phyloP scores from a whole-genome alignment of 306 rosid genomes.

The Cicer bijugum region DNA sequence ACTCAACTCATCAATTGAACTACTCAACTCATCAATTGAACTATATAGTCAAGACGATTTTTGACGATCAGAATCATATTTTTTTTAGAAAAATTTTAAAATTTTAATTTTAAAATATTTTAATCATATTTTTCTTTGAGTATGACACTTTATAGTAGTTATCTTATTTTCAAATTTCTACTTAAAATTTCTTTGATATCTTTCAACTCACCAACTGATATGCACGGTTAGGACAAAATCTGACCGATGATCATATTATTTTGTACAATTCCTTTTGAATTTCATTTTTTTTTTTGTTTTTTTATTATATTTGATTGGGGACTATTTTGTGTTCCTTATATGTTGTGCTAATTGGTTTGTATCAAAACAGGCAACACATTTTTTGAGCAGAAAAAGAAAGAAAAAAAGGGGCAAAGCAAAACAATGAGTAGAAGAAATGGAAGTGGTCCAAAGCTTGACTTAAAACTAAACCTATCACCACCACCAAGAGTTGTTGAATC shows the following conservation, averaged over 20 bases:
- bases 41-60: neutral
- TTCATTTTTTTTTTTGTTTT: neutral
- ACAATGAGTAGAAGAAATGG: constrained; percentile 74
- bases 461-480: constrained; percentile 83
- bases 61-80: neutral
- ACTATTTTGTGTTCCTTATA: neutral
- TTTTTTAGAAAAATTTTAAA: neutral
- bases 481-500: constrained; percentile 65
- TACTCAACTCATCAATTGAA: neutral
- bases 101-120: too few species aligned
- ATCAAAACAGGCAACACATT: constrained; percentile 30
- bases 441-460: constrained; percentile 72
- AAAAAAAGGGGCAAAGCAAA: constrained; percentile 3
- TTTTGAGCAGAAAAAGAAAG: constrained; percentile 11
- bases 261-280: neutral
- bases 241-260: too few species aligned
- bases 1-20: neutral
- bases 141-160: neutral
- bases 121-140: neutral
- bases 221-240: neutral
- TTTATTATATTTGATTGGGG: neutral
- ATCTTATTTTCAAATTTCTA: neutral
- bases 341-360: constrained; percentile 18
- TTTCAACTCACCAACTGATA: neutral
- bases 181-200: neutral